Evolutionary conservation across 257 asterid genomes (phyloP), one percentile per base, ranked within the genome.

Genomic region (Striga asiatica): DNA sequence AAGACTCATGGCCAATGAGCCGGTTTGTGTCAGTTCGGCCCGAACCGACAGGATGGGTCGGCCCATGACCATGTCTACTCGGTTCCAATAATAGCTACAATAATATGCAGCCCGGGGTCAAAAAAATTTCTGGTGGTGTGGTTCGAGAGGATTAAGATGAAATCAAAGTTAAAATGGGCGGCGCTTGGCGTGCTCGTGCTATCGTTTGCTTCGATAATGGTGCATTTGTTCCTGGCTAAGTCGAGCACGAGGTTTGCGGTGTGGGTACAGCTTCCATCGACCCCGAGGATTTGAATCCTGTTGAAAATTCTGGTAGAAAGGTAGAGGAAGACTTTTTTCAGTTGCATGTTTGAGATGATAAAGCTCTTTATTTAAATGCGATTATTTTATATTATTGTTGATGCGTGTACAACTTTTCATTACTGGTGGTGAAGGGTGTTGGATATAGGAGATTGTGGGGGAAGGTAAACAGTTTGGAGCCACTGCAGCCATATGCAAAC

Each of bases 361-460:
- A n/a, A 19, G 45, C 14, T 23, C 48, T 7, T 39, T 13, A 7
- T 8, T 9, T 20, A 2, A 18, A 11, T 49, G 46, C 29, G 38
- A 10, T 68, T 54, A 20, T 23, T 16, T n/a, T 23, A 27, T 53
- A 19, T 24, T 18, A n/a, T 49, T 60, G 66, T 59, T 63, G 25
- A 63, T 41, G n/a, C 41, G 53, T 61, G 56, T 50, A 46, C 51
- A 32, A 23, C n/a, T 61, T 64, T 61, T 67, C 59, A 37, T 78
- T 60, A 62, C 32, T 74, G 66, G 24, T 69, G 67, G 48, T 67
- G 47, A 67, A 86, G 98, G 89, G 71, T 72, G 66, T 74, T 43
- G 85, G 76, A 45, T 66, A 76, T 70, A 75, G 77, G 82, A 83
- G 77, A 74, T 75, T 92, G 74, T 92, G 99, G 99, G 93, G 97